Percentiles rank a stretch among this genome's conserved stretches.
phyloP scores from a whole-genome alignment of 2,329 filamentous ascomycete genomes.

The Mariannaea elegans region DNA sequence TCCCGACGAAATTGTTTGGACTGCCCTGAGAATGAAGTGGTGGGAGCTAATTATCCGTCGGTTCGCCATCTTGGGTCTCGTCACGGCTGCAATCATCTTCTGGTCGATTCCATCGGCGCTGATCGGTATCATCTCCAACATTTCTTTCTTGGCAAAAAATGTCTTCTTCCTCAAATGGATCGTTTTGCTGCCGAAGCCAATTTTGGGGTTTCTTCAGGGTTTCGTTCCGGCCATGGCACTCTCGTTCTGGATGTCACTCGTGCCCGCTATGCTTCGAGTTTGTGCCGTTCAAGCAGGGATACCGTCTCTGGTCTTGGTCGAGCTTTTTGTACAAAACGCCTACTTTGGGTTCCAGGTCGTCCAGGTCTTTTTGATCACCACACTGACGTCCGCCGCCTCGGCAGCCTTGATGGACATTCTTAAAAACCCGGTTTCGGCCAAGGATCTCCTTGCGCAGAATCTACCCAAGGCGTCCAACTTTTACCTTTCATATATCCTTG shows the following conservation, averaged over 20 bases:
- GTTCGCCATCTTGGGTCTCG: conserved; percentile 74
- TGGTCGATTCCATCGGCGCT: conserved; percentile 81
- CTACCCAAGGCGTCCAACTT: conserved; percentile 91
- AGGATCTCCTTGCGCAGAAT: conserved; percentile 73
- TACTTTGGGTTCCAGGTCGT: conserved; percentile 93
- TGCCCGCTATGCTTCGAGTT: conserved; percentile 82
- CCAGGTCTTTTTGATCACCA: conserved; percentile 90
- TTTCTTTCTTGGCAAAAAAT: conserved; percentile 70
- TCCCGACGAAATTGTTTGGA: conserved; percentile 88
- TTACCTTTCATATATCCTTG: conserved; percentile 91
- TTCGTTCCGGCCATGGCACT: conserved; percentile 83
- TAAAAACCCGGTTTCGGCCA: conserved; percentile 67
- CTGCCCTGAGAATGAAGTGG: conserved; percentile 83
- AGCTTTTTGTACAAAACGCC: conserved; percentile 88
- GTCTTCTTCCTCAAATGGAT: conserved; percentile 80
- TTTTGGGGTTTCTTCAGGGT: conserved; percentile 85
- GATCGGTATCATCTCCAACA: conserved; percentile 87
- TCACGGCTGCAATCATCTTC: conserved; percentile 84
- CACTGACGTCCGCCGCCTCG: conserved; percentile 81
- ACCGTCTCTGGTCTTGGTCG: conserved; percentile 80
- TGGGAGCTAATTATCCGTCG: conserved; percentile 83
- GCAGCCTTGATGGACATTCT: conserved; percentile 71
- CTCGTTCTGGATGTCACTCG: conserved; percentile 84
- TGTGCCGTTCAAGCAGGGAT: conserved; percentile 83
- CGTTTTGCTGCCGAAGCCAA: conserved; percentile 70